These are phyloP conservation scores for Taiozyma onychis DNA, from an alignment of 1,139 yeast genomes.

Conservation along the genomic window DNA sequence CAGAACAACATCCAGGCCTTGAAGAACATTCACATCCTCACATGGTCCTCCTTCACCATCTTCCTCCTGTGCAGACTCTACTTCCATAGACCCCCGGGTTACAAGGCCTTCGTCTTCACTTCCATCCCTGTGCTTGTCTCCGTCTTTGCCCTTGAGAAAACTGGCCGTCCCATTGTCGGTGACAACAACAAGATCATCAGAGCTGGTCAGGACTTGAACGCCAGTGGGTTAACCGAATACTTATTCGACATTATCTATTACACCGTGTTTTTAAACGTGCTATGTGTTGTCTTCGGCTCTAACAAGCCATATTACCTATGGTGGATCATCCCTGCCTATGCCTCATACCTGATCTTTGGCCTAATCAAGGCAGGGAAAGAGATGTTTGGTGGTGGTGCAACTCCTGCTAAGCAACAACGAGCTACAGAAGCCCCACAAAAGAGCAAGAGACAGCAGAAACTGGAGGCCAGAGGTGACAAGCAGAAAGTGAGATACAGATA, in stretches of 20 bases:
- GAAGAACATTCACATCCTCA: constrained; percentile 46
- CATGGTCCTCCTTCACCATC: constrained; percentile 39
- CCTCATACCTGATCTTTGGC: constrained; percentile 45
- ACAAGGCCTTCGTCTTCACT: constrained; percentile 47
- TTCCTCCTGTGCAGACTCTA: constrained; percentile 36
- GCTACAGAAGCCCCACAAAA: constrained; percentile 19
- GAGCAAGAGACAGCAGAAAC: constrained; percentile 49
- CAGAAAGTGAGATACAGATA: constrained; percentile 24
- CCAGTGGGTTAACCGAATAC: constrained; percentile 69
- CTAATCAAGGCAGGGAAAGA: constrained; percentile 28
- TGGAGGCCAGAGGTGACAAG: constrained; percentile 43
- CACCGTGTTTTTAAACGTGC: constrained; percentile 55
- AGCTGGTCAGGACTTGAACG: constrained; percentile 63
- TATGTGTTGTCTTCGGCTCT: constrained; percentile 50
- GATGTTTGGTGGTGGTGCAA: constrained; percentile 23
- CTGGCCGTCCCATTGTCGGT: constrained; percentile 60
- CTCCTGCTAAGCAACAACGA: constrained; percentile 12
- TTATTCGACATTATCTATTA: constrained; percentile 70
- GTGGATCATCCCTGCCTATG: constrained; percentile 53
- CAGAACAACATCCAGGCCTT: constrained; percentile 48
- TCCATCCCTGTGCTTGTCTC: constrained; percentile 52
- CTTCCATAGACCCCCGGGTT: constrained; percentile 48
- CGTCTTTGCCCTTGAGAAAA: constrained; percentile 53
- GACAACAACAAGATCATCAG: constrained; percentile 35
- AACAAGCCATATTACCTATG: constrained; percentile 67